These are phyloP conservation scores for Neoascochyta sp. DNA, from an alignment of 2,329 filamentous ascomycete genomes.

Conservation along the genomic window DNA sequence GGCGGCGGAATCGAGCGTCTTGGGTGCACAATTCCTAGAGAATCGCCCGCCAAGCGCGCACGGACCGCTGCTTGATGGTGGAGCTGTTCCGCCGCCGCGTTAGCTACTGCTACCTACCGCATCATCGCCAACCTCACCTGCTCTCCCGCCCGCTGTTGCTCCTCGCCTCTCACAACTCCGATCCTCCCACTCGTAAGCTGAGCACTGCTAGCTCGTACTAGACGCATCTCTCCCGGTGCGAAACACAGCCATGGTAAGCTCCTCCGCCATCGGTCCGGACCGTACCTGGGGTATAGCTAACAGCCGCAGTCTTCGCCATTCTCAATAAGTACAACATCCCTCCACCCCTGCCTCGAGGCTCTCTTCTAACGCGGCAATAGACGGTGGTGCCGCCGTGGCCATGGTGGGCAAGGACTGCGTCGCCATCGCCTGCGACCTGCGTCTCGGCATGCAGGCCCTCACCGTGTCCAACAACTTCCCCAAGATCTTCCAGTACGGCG, in stretches of 20 bases:
- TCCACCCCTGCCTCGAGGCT: conserved; percentile 6
- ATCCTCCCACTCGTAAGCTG: no score
- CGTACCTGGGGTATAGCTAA: conserved; percentile 26
- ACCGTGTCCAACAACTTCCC: conserved; percentile 99
- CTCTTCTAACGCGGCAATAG: conserved; percentile 39
- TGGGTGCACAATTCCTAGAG: no score
- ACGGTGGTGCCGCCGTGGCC: conserved; percentile 91
- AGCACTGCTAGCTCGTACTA: no score
- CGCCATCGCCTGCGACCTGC: conserved; percentile 97
- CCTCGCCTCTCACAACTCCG: neutral
- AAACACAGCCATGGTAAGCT: conserved; percentile 40
- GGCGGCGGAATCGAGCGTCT: no score
- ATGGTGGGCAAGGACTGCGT: conserved; percentile 99
- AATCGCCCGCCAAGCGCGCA: no score
- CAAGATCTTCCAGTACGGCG: conserved; percentile 97
- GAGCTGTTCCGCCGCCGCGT: no score
- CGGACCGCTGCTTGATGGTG: no score
- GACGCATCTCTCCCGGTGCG: no score
- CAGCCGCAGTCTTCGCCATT: conserved; percentile 74
- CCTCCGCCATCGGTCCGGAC: conserved; percentile 3
- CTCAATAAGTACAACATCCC: conserved; percentile 71
- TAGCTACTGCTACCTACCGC: conserved; percentile 17
- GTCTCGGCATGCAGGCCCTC: conserved; percentile 90
- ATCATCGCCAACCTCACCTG: conserved; percentile 2
- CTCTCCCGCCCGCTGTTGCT: conserved; percentile 1